A percentile compares a stretch with the other conserved stretches of the same genome.
phyloP scores from a whole-genome alignment of 371 early-diverging fungal species.

The Choanephora cucurbitarum region DNA sequence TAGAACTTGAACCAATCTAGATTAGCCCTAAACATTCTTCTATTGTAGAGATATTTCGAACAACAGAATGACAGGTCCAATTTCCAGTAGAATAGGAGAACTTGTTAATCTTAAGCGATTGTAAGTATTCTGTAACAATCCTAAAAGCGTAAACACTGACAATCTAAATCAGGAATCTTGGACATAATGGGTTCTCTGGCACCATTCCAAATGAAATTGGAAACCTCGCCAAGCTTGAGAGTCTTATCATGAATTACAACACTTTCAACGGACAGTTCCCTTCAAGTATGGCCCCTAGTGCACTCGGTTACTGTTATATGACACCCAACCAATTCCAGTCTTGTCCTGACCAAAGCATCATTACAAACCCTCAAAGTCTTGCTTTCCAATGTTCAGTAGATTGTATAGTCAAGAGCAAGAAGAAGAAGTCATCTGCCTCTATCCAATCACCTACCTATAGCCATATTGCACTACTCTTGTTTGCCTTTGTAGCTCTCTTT shows the following conservation, averaged over 20 bases:
- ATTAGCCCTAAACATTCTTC: constrained; percentile 1
- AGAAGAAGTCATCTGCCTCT: constrained; percentile 18
- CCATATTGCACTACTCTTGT: no score
- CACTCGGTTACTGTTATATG: constrained; percentile 50
- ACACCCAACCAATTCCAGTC: constrained; percentile 55
- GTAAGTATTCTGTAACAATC: constrained; percentile 28
- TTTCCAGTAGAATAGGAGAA: constrained; percentile 48
- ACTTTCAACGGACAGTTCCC: constrained; percentile 55
- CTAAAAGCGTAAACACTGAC: not conserved
- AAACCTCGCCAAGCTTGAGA: constrained; percentile 41
- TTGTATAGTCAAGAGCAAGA: constrained; percentile 24
- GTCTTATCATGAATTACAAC: constrained; percentile 52
- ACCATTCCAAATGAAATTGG: constrained; percentile 48
- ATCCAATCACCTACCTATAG: not conserved
- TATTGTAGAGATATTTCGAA: constrained; percentile 53
- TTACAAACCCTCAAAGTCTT: constrained; percentile 41
- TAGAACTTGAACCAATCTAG: not conserved
- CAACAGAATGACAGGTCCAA: constrained; percentile 50
- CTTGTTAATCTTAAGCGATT: constrained; percentile 40
- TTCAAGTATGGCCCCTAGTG: constrained; percentile 39
- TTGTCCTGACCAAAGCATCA: constrained; percentile 48
- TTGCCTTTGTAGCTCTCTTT: no score
- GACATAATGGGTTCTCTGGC: constrained; percentile 49
- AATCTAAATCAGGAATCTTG: constrained; percentile 32
- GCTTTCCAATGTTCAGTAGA: constrained; percentile 59